Evolutionary conservation across 2,329 filamentous ascomycete species (phyloP), one percentile per base, ranked within the genome.

Genomic region (Fusarium chuoi): DNA sequence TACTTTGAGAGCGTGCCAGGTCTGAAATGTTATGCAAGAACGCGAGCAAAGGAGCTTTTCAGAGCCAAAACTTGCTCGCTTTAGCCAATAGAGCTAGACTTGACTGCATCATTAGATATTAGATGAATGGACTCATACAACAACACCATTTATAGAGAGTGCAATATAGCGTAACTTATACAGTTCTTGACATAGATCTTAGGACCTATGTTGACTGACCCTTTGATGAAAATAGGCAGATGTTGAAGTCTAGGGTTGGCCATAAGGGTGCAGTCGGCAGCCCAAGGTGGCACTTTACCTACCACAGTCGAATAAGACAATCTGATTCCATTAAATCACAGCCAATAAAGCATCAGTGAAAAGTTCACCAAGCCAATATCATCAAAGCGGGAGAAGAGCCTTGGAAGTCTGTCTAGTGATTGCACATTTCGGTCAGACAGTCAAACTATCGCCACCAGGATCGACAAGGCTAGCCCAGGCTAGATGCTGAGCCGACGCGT

Each of bases 391-490:
- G 38, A 52, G 45, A 48, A 58, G 56, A 59, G 42, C 20, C 56
- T 33, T 30, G 15, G 12, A 35, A 63, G 54, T 24, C 28, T 49
- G 49, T 30, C 35, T 30, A 41, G 20, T 41, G 35, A 55, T 41
- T 28, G 36, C 26, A 30, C 35, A 63, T 41, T 60, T 51, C 35
- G n/a, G 33, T 28, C 26, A 30, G 41, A 48, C 30, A 45, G 39
- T 59, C 62, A 61, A 54, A 36, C 48, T 45, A 52, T 74, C 54
- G 74, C 75, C 75, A 78, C 75, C 63, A 30, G 67, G 74, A 77
- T 77, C 75, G 74, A 73, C 75, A 65, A 57, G 69, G 59, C 70
- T 74, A 77, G 66, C 48, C 62, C 51, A 62, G 67, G 56, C 63
- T 71, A 61, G 63, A 59, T 68, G 54, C 56, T 61, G 54, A 67